Percentiles rank a stretch among this genome's conserved stretches.
phyloP scores from a whole-genome alignment of 257 asterid genomes.

The Ehretia macrophylla region DNA sequence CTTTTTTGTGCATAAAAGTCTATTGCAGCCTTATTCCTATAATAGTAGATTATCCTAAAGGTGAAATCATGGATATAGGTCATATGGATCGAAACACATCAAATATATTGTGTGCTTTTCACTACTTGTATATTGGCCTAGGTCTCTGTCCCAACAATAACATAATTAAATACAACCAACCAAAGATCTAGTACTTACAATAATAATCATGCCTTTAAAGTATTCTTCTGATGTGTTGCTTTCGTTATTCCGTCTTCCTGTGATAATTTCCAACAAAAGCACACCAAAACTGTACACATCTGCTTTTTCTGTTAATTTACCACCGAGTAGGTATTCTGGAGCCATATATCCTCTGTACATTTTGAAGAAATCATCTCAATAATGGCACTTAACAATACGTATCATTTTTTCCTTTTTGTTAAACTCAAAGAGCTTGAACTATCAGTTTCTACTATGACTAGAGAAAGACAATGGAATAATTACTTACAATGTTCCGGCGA shows the following conservation, averaged over 20 bases:
- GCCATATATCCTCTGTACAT: conserved; percentile 72
- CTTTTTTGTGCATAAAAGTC: too few relatives aligned
- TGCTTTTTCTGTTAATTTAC: conserved; percentile 63
- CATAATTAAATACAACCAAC: background rate
- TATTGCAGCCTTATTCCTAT: too few relatives aligned
- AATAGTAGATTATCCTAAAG: too few relatives aligned
- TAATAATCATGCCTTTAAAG: conserved; percentile 45
- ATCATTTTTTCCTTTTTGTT: background rate
- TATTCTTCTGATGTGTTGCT: conserved; percentile 18
- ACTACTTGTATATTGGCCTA: too few relatives aligned
- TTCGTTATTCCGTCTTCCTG: conserved; percentile 41
- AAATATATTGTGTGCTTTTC: too few relatives aligned
- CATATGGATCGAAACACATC: too few relatives aligned
- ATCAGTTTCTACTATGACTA: background rate
- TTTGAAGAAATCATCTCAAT: background rate
- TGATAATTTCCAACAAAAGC: conserved; percentile 49
- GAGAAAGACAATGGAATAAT: background rate
- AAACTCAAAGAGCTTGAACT: background rate
- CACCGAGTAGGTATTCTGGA: conserved; percentile 66
- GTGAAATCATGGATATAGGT: too few relatives aligned
- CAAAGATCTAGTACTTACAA: background rate
- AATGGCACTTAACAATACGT: background rate
- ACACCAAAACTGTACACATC: conserved; percentile 76
- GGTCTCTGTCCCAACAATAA: too few relatives aligned
- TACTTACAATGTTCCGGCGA: conserved; percentile 76